A percentile compares a stretch with the other conserved stretches of the same genome.
phyloP scores from a whole-genome alignment of 345 rosid species.

The Anacardium occidentale region DNA sequence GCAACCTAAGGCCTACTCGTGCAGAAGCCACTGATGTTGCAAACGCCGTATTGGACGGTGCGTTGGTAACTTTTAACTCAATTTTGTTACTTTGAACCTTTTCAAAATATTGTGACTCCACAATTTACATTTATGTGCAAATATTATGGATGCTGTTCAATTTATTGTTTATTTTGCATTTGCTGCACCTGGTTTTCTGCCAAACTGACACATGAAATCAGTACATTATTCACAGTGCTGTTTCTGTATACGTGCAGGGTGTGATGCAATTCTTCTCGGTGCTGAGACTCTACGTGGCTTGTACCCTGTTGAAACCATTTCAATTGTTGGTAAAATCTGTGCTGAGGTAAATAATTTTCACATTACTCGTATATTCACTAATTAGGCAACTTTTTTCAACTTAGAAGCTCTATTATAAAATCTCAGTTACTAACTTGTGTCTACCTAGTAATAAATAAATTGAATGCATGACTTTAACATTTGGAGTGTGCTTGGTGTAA shows the following conservation, averaged over 20 bases:
- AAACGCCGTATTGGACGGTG: conserved; percentile 96
- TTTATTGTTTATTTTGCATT: background rate
- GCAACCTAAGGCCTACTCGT: conserved; percentile 91
- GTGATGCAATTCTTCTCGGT: conserved; percentile 99
- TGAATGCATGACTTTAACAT: background rate
- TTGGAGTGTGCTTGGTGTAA: background rate
- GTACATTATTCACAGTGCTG: background rate
- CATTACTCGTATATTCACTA: background rate
- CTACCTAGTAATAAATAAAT: background rate
- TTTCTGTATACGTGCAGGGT: conserved; percentile 47
- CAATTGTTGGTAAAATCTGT: conserved; percentile 89
- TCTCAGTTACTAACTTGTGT: background rate
- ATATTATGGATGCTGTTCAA: background rate
- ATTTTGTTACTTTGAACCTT: conserved; percentile 9
- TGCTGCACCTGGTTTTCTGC: background rate
- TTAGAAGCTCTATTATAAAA: background rate
- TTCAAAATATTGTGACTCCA: too few relatives aligned
- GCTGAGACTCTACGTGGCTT: conserved; percentile 95
- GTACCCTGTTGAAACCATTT: conserved; percentile 87
- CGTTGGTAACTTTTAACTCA: conserved; percentile 10
- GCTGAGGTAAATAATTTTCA: conserved; percentile 55
- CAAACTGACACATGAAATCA: background rate
- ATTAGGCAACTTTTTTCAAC: background rate
- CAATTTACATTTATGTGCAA: background rate
- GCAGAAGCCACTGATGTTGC: conserved; percentile 99